Conservation (phyloP, 169 alveolate species). For the Plasmodium billcollinsi region DNA sequence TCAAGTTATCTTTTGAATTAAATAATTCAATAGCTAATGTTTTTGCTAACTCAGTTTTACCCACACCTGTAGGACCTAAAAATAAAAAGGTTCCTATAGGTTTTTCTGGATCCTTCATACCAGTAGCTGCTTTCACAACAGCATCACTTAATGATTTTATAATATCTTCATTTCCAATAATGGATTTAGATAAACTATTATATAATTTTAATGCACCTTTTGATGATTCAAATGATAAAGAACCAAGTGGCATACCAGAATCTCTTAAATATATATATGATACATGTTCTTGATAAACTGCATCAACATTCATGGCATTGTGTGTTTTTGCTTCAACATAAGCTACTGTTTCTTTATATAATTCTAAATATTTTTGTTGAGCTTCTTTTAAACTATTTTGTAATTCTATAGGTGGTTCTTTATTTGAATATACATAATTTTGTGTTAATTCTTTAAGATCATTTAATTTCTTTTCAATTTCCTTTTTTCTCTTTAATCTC, state of each 20-base stretch:
- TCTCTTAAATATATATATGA: slow-evolving; percentile 73
- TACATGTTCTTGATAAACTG: slow-evolving; percentile 74
- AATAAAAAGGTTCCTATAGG: slow-evolving; percentile 80
- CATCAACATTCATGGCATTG: slow-evolving; percentile 78
- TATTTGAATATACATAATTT: slow-evolving; percentile 29
- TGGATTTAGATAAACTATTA: slow-evolving; percentile 79
- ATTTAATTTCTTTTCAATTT: slow-evolving; percentile 48
- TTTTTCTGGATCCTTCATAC: slow-evolving; percentile 75
- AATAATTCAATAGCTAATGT: slow-evolving; percentile 72
- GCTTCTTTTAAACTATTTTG: slow-evolving; percentile 36
- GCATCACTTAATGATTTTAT: slow-evolving; percentile 82
- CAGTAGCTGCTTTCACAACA: slow-evolving; percentile 75
- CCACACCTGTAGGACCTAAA: slow-evolving; percentile 83
- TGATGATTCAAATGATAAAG: slow-evolving; percentile 70
- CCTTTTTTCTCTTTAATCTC: slow-evolving; percentile 57
- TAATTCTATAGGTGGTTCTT: slow-evolving; percentile 71
- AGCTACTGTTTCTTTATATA: slow-evolving; percentile 65
- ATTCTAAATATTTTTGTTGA: slow-evolving; percentile 34
- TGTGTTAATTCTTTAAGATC: slow-evolving; percentile 66
- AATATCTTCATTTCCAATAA: slow-evolving; percentile 86
- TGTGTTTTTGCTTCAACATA: slow-evolving; percentile 73
- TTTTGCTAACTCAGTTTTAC: slow-evolving; percentile 77
- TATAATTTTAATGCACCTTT: slow-evolving; percentile 80
- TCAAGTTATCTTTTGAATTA: slow-evolving; percentile 53
- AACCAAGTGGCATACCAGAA: slow-evolving; percentile 78